Conservation (phyloP, 352 stramenopile species). For the Saprolegnia parasitica region DNA sequence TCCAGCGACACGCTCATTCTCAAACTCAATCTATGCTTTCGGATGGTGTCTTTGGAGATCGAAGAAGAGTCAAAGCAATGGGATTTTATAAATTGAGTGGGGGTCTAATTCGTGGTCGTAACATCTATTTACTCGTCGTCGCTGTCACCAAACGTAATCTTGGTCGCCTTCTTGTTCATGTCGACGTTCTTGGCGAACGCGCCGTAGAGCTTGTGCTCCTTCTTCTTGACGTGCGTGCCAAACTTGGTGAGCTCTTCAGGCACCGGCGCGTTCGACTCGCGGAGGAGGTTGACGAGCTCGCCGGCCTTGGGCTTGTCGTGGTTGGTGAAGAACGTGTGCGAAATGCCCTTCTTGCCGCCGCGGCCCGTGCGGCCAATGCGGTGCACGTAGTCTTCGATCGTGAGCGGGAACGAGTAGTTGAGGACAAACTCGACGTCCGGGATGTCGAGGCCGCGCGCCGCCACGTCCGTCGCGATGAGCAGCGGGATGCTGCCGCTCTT, state of each 20-base stretch:
- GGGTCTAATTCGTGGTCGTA: too few relatives aligned
- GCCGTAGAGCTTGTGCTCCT: slow-evolving; percentile 99
- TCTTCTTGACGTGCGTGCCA: slow-evolving; percentile 99
- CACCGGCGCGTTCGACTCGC: slow-evolving; percentile 89
- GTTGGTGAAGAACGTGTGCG: slow-evolving; percentile 97
- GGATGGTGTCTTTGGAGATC: too few relatives aligned
- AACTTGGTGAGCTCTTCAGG: slow-evolving; percentile 96
- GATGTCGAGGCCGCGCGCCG: slow-evolving; percentile 96
- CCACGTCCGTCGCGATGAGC: slow-evolving; percentile 96
- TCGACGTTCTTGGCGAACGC: slow-evolving; percentile 93
- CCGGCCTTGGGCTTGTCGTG: slow-evolving; percentile 96
- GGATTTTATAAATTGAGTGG: not conserved
- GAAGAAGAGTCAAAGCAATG: too few relatives aligned
- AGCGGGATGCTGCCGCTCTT: slow-evolving; percentile 91
- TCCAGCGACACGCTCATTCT: too few relatives aligned
- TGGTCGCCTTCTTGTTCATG: slow-evolving; percentile 95
- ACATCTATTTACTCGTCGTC: slow-evolving; percentile 47
- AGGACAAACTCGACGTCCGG: slow-evolving; percentile 95
- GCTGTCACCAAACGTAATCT: slow-evolving; percentile 94
- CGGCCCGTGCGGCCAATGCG: slow-evolving; percentile 92
- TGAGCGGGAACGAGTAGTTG: slow-evolving; percentile 97
- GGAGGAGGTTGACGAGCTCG: slow-evolving; percentile 95
- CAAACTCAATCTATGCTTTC: too few relatives aligned
- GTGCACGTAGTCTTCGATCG: slow-evolving; percentile 98
- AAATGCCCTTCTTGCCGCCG: slow-evolving; percentile 92